A percentile compares a stretch with the other conserved stretches of the same genome.
phyloP scores from a whole-genome alignment of 805 yeast genomes.

The Zygosaccharomyces rouxii region DNA sequence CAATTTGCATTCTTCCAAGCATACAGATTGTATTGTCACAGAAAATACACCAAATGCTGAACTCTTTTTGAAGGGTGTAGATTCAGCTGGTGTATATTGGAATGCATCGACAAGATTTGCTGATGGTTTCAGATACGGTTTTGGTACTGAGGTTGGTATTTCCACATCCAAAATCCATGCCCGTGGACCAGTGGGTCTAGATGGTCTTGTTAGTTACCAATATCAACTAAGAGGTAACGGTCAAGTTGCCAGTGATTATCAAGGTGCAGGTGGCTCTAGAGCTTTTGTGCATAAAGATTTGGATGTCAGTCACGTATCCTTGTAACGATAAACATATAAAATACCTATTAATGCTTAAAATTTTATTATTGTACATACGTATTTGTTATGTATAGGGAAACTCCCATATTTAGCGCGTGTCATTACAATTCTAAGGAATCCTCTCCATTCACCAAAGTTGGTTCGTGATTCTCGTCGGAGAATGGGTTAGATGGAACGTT shows the following conservation, averaged over 20 bases:
- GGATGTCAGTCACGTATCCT: slow-evolving; percentile 35
- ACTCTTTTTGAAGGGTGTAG: slow-evolving; percentile 74
- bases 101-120: slow-evolving; percentile 96
- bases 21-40: slow-evolving; percentile 90
- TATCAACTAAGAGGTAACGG: slow-evolving; percentile 91
- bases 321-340: slow-evolving; percentile 17
- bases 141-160: slow-evolving; percentile 98
- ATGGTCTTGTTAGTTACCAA: slow-evolving; percentile 93
- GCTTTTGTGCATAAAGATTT: slow-evolving; percentile 71
- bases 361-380: slow-evolving; percentile 1
- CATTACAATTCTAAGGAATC: slow-evolving; percentile 7
- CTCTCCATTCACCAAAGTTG: slow-evolving; percentile 3
- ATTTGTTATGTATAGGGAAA: background rate
- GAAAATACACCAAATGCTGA: slow-evolving; percentile 68
- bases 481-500: slow-evolving; percentile 16
- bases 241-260: slow-evolving; percentile 85
- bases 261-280: slow-evolving; percentile 86
- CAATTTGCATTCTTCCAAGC: slow-evolving; percentile 89
- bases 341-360: background rate
- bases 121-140: slow-evolving; percentile 97
- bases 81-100: slow-evolving; percentile 97
- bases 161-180: slow-evolving; percentile 97
- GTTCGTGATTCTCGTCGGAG: slow-evolving; percentile 11
- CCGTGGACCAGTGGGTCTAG: slow-evolving; percentile 97
- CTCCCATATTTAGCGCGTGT: slow-evolving; percentile 1